phyloP scores from a whole-genome alignment of 768 basidiomycete species.

The Rhodotorula kratochvilovae region DNA sequence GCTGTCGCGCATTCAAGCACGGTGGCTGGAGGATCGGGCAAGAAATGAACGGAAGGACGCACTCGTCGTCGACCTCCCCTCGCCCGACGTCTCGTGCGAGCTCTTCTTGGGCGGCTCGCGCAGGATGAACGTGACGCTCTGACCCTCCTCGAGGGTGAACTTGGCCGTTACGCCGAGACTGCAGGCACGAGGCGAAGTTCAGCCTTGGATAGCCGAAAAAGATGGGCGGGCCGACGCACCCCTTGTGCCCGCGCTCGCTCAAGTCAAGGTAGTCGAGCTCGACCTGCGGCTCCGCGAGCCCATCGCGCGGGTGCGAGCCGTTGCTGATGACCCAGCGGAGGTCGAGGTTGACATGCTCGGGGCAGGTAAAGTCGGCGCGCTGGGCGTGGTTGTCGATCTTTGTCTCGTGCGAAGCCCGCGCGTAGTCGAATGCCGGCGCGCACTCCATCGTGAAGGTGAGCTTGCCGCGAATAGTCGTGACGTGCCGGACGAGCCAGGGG shows the following conservation, averaged over 20 bases:
- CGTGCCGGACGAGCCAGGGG: constrained; percentile 76
- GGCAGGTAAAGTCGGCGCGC: constrained; percentile 57
- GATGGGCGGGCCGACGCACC: constrained; percentile 43
- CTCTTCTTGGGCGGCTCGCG: constrained; percentile 58
- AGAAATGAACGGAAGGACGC: not conserved
- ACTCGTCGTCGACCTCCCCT: constrained; percentile 5
- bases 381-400: constrained; percentile 44
- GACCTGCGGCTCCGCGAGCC: constrained; percentile 53
- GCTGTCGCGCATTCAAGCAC: too few species aligned
- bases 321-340: constrained; percentile 68
- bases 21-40: too few species aligned
- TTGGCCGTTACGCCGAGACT: constrained; percentile 56
- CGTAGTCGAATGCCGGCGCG: constrained; percentile 95
- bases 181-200: not conserved
- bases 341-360: constrained; percentile 61
- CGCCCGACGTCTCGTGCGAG: constrained; percentile 4
- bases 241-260: constrained; percentile 63
- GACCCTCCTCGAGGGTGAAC: constrained; percentile 71
- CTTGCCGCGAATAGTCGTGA: constrained; percentile 76
- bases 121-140: constrained; percentile 82
- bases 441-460: constrained; percentile 79
- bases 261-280: constrained; percentile 60
- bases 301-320: constrained; percentile 50
- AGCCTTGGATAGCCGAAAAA: not conserved
- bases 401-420: constrained; percentile 67